Base-by-base conservation (phyloP, 176 grass and related monocot genomes). In the Canna indica region DNA sequence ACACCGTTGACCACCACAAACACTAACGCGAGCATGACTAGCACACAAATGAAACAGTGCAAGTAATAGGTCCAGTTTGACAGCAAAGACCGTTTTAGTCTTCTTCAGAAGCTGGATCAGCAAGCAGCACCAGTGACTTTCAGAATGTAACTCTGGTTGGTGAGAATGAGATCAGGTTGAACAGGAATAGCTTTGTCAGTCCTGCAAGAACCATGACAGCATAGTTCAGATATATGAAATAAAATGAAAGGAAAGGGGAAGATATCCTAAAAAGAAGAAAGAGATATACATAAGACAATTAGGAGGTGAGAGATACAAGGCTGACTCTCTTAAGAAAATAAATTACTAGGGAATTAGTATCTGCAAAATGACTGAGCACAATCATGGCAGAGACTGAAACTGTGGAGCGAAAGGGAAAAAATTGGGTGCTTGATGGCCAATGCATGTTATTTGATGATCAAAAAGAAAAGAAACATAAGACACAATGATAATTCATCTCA, bases 121-220 rank as follows among this genome's bases (percentile, higher is more conserved):
- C 34, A 25, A 32, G 31, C 42, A 59, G 36, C 39, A 22, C 39
- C 5, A 24, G n/a, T 44, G 32, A 69, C 17, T 33, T n/a, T 58
- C 39, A 44, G 50, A 77, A 69, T 69, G 75, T 44, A 25, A 69
- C 75, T 47, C 75, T 77, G 12, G 74, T 76, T 18, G 64, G 75
- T 31, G 75, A 77, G 35, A 69, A 65, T 31, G 75, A 77, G 35
- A 69, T 65, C 48, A 69, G 75, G 27, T 44, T 60, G 52, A 69
- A 44, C 13, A 77, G 75, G 26, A 77, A 59, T 17, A 48, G 41
- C 25, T 77, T 77, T 3, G 52, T 32, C 50, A 69, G 52, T 44
- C 75, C 75, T 69, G 52, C 28, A 46, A 45, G 41, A 76, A 22
- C 68, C 34, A 77, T 42, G 25, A 10, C 31, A 44, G 45, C 15